These are phyloP conservation scores for Echinosphaeria canescens DNA, from an alignment of 2,329 filamentous ascomycete genomes.

Conservation along the genomic window DNA sequence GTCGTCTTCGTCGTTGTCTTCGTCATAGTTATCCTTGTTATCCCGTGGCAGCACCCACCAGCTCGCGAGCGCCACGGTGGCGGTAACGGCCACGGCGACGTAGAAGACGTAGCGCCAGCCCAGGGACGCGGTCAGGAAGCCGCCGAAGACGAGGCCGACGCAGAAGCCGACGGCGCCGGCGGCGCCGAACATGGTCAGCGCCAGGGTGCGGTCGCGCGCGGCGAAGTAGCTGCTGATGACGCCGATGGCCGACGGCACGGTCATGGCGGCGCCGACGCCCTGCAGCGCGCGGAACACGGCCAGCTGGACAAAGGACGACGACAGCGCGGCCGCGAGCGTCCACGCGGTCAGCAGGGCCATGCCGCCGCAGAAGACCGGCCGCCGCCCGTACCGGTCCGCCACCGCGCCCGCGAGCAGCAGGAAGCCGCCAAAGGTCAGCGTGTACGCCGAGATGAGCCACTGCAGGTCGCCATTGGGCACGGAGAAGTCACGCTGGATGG, in stretches of 20 bases:
- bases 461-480: constrained; percentile 37
- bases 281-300: constrained; percentile 44
- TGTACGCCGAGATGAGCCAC: constrained; percentile 46
- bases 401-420: constrained; percentile 45
- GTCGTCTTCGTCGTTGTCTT: no score
- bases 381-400: constrained; percentile 44
- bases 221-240: constrained; percentile 47
- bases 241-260: constrained; percentile 49
- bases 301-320: constrained; percentile 43
- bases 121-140: constrained; percentile 9
- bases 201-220: constrained; percentile 41
- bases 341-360: constrained; percentile 40
- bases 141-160: not conserved
- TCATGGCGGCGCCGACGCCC: constrained; percentile 42
- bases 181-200: constrained; percentile 35
- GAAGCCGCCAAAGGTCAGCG: constrained; percentile 45
- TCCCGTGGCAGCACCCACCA: no score
- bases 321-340: constrained; percentile 33
- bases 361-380: constrained; percentile 43
- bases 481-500: constrained; percentile 29
- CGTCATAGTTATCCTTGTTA: no score
- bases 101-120: constrained; percentile 8
- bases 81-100: no score
- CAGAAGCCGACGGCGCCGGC: not conserved
- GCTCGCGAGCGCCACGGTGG: no score